Evolutionary conservation across 371 early-diverging fungal species (phyloP), one percentile per base, ranked within the genome.

Genomic region (Mucor saturninus): DNA sequence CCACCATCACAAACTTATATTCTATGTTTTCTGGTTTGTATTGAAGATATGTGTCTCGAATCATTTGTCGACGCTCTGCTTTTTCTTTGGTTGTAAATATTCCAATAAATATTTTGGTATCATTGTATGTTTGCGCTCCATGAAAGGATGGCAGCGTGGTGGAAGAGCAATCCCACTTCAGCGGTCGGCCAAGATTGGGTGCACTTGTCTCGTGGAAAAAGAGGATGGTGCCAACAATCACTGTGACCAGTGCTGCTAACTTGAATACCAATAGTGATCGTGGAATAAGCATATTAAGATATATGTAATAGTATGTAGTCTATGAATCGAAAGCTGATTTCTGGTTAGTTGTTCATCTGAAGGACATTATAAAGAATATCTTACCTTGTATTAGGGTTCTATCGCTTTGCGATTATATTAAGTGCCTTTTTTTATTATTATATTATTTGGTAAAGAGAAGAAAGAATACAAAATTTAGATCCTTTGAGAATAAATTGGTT

Each of bases 11-110:
- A 45, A 45, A 45, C 15, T 45, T 45, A 45, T 45, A 45, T 45
- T 45, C 45, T 5, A 45, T 45, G 15, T 45, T 45, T 2, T 45
- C 15, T 45, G 45, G 45, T 45, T 15, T 45, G 15, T 45, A 21
- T 45, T 4, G 21, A 45, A 45, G 45, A 45, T 45, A 45, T 5
- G 45, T 45, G 5, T 45, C 45, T 14, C 45, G 45, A 15, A 45
- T 45, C 21, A 45, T 15, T 45, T 45, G 2, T 45, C 45, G 45
- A 45, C 45, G 45, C 2, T 13, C 14, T 3, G 15, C 5, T 15
- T 45, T 45, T 14, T 45, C 45, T 45, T 45, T 45, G 21, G 45
- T 45, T 14, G 45, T 45, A 15, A 45, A 45, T n/a, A 45, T 45
- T 5, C 45, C 45, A 45, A 45, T 45, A 15, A 45, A 45, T 14